Conservation (phyloP, 2,329 filamentous ascomycete genomes). For the Tolypocladium nubicola region DNA sequence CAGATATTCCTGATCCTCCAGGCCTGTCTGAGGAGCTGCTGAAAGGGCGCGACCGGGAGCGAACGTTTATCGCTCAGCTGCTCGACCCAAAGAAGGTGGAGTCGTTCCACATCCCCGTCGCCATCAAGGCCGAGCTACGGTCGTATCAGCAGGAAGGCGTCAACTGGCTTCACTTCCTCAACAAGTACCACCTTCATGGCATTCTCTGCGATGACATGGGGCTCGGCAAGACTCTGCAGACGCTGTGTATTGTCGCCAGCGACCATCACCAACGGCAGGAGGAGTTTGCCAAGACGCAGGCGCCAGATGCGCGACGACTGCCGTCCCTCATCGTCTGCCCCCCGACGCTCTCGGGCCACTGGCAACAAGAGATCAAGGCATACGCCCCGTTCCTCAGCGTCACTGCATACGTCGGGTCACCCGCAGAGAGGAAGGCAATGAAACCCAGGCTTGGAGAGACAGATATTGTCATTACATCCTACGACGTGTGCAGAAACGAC, state of each 20-base stretch:
- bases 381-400: slow-evolving; percentile 91
- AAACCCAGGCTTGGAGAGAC: slow-evolving; percentile 61
- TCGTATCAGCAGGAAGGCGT: slow-evolving; percentile 98
- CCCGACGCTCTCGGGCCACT: slow-evolving; percentile 91
- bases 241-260: slow-evolving; percentile 93
- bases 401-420: slow-evolving; percentile 84
- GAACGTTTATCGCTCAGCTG: slow-evolving; percentile 94
- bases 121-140: slow-evolving; percentile 91
- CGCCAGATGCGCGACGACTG: slow-evolving; percentile 65
- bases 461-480: slow-evolving; percentile 93
- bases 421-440: slow-evolving; percentile 64
- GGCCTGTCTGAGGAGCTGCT: slow-evolving; percentile 82
- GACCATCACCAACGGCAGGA: slow-evolving; percentile 91
- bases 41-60: slow-evolving; percentile 82
- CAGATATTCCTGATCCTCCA: slow-evolving; percentile 92
- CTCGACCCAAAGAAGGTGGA: slow-evolving; percentile 96
- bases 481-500: slow-evolving; percentile 96
- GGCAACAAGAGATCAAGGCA: slow-evolving; percentile 94
- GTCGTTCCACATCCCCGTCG: slow-evolving; percentile 83
- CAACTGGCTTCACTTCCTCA: slow-evolving; percentile 97
- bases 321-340: slow-evolving; percentile 94
- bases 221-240: slow-evolving; percentile 93
- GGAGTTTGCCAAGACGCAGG: slow-evolving; percentile 74
- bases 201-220: slow-evolving; percentile 99
- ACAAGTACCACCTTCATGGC: slow-evolving; percentile 93